Percentiles rank a stretch among this genome's conserved stretches.
phyloP scores from a whole-genome alignment of 352 stramenopile genomes.

The Phytophthora chlamydospora region DNA sequence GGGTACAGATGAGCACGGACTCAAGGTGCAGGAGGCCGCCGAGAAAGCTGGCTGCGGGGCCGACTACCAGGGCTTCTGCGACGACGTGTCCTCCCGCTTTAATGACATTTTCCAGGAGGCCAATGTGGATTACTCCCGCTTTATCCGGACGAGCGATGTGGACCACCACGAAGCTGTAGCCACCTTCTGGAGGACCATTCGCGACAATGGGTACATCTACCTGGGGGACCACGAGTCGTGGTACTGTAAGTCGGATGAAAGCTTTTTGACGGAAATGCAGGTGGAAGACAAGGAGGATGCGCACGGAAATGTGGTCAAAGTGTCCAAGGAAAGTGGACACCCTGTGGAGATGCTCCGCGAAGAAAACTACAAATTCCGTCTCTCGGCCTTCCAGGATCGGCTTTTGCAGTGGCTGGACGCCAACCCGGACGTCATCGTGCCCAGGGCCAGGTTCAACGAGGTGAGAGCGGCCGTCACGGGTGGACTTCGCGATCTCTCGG shows the following conservation, averaged over 20 bases:
- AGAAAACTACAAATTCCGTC: constrained; percentile 98
- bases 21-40: constrained; percentile 96
- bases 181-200: constrained; percentile 92
- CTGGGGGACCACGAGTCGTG: constrained; percentile 97
- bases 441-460: constrained; percentile 93
- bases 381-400: constrained; percentile 94
- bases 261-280: constrained; percentile 98
- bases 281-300: constrained; percentile 85
- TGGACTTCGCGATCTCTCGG: constrained; percentile 95
- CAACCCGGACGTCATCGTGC: constrained; percentile 92
- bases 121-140: constrained; percentile 93
- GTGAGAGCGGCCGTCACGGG: constrained; percentile 85
- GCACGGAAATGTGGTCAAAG: constrained; percentile 50
- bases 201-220: constrained; percentile 96
- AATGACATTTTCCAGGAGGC: constrained; percentile 89
- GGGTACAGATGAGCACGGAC: constrained; percentile 98
- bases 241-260: constrained; percentile 99
- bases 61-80: constrained; percentile 90
- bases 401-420: constrained; percentile 92
- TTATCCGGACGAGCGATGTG: constrained; percentile 97
- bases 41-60: constrained; percentile 76
- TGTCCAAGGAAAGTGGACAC: constrained; percentile 92
- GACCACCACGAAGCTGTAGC: constrained; percentile 93
- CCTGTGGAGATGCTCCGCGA: constrained; percentile 96
- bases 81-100: constrained; percentile 93